Evolutionary conservation across 1,284 basidiomycete species (phyloP).

Genomic region (Cutaneotrichosporon spelunceum): DNA sequence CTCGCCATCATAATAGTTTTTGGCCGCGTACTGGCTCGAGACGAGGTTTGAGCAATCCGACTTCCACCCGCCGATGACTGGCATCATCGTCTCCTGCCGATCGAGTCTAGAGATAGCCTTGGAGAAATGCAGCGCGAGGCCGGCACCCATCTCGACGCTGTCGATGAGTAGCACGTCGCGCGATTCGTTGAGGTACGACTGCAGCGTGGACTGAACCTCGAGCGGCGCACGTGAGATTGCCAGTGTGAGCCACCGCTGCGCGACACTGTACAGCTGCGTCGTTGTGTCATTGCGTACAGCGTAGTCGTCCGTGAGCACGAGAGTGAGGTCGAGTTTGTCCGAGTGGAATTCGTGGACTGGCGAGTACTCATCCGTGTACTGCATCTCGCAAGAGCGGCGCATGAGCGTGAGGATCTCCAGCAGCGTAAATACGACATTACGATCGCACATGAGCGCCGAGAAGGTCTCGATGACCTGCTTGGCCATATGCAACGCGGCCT

Average conservation of each 20-base stretch:
- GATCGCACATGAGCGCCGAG: constrained; percentile 90
- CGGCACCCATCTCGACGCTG: constrained; percentile 81
- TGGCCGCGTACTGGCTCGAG: constrained; percentile 75
- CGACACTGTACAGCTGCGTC: constrained; percentile 66
- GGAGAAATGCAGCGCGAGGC: constrained; percentile 78
- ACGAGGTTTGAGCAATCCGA: constrained; percentile 72
- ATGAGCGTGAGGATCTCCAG: constrained; percentile 89
- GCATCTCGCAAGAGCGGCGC: constrained; percentile 82
- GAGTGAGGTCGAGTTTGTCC: constrained; percentile 66
- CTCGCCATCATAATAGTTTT: constrained; percentile 82
- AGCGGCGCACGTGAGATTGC: constrained; percentile 83
- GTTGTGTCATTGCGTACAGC: constrained; percentile 80
- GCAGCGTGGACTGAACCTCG: constrained; percentile 82
- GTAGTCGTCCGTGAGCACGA: constrained; percentile 86
- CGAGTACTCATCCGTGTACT: constrained; percentile 91
- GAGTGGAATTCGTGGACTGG: constrained; percentile 81
- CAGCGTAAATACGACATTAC: constrained; percentile 79
- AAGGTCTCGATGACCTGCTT: constrained; percentile 86
- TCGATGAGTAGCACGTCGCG: constrained; percentile 66
- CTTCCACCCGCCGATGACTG: constrained; percentile 51
- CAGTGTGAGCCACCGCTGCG: constrained; percentile 77
- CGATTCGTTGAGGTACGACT: constrained; percentile 79
- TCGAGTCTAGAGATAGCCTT: constrained; percentile 75
- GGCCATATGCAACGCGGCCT: constrained; percentile 76
- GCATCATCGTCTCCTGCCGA: constrained; percentile 61